Conservation (phyloP, 2,329 filamentous ascomycete species). For the Neofusicoccum ribis region DNA sequence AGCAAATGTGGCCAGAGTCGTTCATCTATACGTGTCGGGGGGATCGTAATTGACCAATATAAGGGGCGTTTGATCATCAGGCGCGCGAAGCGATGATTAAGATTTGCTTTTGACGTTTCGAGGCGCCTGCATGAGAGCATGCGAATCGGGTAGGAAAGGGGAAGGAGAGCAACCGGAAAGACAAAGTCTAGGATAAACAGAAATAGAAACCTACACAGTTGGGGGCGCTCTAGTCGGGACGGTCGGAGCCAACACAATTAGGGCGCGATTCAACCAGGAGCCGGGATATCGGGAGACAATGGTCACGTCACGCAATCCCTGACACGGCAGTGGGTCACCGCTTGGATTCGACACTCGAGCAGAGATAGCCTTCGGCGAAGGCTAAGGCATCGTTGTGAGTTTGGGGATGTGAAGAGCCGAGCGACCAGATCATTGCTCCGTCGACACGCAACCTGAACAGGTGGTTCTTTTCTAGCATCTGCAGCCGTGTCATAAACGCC, state of each 20-base stretch:
- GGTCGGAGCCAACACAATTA: background rate
- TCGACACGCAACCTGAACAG: slow-evolving; percentile 13
- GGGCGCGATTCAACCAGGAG: background rate
- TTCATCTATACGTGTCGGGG: background rate
- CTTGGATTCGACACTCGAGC: slow-evolving; percentile 13
- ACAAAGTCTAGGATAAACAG: background rate
- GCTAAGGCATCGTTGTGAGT: slow-evolving; percentile 8
- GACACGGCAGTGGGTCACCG: slow-evolving; percentile 11
- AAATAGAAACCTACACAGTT: slow-evolving; percentile 3
- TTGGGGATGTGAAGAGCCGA: slow-evolving; percentile 9
- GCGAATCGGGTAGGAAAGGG: slow-evolving; percentile 9
- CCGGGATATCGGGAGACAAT: background rate
- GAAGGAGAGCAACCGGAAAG: background rate
- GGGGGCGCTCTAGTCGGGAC: background rate
- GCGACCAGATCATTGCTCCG: slow-evolving; percentile 18
- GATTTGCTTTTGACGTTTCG: slow-evolving; percentile 11
- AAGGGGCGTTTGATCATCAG: slow-evolving; percentile 16
- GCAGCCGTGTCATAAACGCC: slow-evolving; percentile 20
- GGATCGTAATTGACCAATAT: slow-evolving; percentile 8
- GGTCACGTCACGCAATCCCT: slow-evolving; percentile 14
- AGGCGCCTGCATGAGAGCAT: slow-evolving; percentile 3
- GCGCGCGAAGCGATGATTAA: slow-evolving; percentile 13
- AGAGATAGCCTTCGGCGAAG: background rate
- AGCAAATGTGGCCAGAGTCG: background rate
- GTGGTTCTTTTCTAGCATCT: slow-evolving; percentile 21